These are phyloP conservation scores for Penicillium sp. DNA, from an alignment of 2,329 filamentous ascomycete species.

Conservation along the genomic window DNA sequence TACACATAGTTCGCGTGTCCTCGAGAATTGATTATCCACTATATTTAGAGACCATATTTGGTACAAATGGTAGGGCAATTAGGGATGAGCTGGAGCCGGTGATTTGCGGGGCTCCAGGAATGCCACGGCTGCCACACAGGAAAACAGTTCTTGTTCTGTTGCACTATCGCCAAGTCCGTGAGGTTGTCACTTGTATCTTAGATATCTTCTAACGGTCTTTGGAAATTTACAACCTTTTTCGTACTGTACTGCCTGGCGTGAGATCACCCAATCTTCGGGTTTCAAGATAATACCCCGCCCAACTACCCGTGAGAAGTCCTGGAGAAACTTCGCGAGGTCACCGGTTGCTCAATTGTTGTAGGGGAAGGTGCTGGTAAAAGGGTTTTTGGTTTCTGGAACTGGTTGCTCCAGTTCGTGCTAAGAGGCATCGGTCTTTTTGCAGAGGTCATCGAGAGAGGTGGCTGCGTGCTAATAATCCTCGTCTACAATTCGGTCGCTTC, in stretches of 20 bases:
- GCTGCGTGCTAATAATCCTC: conserved; percentile 73
- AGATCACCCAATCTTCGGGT: background rate
- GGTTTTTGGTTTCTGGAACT: too few species aligned
- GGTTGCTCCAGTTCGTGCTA: background rate
- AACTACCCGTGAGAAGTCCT: conserved; percentile 64
- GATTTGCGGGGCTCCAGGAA: too few species aligned
- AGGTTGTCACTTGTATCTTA: background rate
- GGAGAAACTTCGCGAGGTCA: conserved; percentile 58
- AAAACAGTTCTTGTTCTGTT: too few species aligned
- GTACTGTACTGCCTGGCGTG: background rate
- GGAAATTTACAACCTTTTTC: background rate
- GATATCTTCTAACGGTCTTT: background rate
- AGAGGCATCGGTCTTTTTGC: conserved; percentile 71
- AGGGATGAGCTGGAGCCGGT: too few species aligned
- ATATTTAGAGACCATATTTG: too few species aligned
- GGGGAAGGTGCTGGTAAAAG: conserved; percentile 67
- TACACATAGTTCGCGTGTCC: too few species aligned
- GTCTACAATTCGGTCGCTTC: conserved; percentile 74
- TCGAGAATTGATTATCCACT: too few species aligned
- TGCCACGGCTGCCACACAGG: too few species aligned
- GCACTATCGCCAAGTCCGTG: background rate
- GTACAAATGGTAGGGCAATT: too few species aligned
- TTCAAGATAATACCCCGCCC: conserved; percentile 32
- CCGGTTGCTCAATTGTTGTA: conserved; percentile 64
- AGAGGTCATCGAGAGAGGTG: conserved; percentile 72